phyloP scores from a whole-genome alignment of 257 asterid species.

The Capsicum chinense region DNA sequence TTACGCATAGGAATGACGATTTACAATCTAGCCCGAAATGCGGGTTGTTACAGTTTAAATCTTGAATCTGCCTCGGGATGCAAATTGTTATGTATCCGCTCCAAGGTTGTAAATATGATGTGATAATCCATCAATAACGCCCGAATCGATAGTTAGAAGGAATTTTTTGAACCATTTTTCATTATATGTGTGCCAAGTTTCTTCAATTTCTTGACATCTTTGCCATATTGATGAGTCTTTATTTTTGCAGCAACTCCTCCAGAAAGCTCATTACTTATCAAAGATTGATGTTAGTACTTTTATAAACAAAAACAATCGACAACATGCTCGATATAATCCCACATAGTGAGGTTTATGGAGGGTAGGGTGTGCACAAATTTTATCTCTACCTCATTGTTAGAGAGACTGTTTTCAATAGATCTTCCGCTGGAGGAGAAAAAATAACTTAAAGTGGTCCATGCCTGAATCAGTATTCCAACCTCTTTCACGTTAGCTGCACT shows the following conservation, averaged over 20 bases:
- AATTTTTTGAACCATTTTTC: slow-evolving; percentile 59
- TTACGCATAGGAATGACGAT: no score
- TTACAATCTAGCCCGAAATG: no score
- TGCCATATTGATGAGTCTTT: slow-evolving; percentile 70
- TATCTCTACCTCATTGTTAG: no score
- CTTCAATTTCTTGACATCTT: slow-evolving; percentile 55
- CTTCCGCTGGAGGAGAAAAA: no score
- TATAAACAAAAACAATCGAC: no score
- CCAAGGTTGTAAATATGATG: slow-evolving; percentile 91
- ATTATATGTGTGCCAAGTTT: slow-evolving; percentile 49
- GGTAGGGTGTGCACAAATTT: no score
- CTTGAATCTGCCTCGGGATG: not conserved
- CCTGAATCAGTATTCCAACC: no score
- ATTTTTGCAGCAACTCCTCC: slow-evolving; percentile 69
- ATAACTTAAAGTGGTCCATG: no score
- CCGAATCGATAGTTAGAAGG: slow-evolving; percentile 59
- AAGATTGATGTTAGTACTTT: not conserved
- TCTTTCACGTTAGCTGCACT: no score
- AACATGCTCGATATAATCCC: no score
- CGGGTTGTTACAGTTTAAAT: not conserved
- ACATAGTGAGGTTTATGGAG: no score
- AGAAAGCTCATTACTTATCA: slow-evolving; percentile 72
- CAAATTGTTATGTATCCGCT: slow-evolving; percentile 45
- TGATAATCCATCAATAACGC: slow-evolving; percentile 67
- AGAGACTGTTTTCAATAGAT: no score